These are phyloP conservation scores for Didymella pomorum DNA, from an alignment of 2,329 filamentous ascomycete species.

Conservation along the genomic window DNA sequence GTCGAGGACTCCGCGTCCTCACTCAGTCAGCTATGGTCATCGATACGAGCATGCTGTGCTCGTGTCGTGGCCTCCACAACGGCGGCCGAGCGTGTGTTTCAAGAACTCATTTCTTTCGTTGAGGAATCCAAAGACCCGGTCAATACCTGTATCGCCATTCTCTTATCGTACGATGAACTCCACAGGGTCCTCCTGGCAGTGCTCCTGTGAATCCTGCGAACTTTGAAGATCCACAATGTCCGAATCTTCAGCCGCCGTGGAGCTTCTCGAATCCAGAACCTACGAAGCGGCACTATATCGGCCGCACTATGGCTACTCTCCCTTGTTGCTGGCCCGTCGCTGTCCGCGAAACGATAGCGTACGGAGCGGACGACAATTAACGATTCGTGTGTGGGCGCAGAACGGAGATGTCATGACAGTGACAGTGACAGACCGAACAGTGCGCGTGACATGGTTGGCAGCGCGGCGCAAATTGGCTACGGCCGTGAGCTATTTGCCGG, in stretches of 20 bases:
- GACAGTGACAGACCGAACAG: slow-evolving; percentile 12
- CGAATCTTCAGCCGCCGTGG: background rate
- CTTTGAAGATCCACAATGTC: background rate
- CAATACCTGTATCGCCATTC: background rate
- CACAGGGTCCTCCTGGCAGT: background rate
- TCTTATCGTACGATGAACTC: background rate
- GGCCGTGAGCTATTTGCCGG: slow-evolving; percentile 6
- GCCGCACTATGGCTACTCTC: background rate
- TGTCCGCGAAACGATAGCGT: slow-evolving; percentile 12
- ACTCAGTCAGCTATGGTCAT: background rate
- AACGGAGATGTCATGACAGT: slow-evolving; percentile 7
- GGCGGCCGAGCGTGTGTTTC: slow-evolving; percentile 4
- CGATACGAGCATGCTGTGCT: background rate
- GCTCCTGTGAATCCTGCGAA: background rate
- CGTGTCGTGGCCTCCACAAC: background rate
- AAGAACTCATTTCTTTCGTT: slow-evolving; percentile 1
- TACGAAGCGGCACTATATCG: slow-evolving; percentile 6
- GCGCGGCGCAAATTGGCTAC: slow-evolving; percentile 5
- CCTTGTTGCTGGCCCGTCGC: background rate
- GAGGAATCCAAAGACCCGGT: background rate
- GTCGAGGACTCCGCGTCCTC: background rate
- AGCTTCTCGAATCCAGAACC: slow-evolving; percentile 5
- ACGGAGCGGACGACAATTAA: background rate
- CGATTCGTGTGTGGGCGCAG: slow-evolving; percentile 7
- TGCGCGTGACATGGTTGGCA: slow-evolving; percentile 12